A percentile compares a stretch with the other conserved stretches of the same genome.
Conservation (phyloP, 371 early-diverging fungal genomes). For the Basidiobolus meristosporus region DNA sequence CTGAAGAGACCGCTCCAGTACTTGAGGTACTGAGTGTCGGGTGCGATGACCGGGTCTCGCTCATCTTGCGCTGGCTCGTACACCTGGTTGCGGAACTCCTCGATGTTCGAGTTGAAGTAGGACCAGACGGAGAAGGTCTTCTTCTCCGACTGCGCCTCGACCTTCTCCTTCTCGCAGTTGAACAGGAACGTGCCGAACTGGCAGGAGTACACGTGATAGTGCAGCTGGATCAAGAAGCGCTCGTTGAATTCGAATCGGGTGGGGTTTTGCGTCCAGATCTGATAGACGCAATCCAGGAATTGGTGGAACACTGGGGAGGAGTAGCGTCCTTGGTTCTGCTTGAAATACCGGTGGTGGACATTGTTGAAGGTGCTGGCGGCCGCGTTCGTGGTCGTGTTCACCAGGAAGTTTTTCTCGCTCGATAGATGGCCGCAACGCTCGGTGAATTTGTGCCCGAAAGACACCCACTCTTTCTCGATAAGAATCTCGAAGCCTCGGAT, state of each 20-base stretch:
- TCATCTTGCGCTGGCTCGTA: constrained; percentile 24
- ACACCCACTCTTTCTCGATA: constrained; percentile 91
- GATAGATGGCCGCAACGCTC: constrained; percentile 81
- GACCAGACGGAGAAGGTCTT: constrained; percentile 64
- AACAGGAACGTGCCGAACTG: constrained; percentile 87
- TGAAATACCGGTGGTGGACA: constrained; percentile 47
- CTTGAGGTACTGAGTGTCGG: constrained; percentile 32
- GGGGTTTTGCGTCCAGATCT: constrained; percentile 72
- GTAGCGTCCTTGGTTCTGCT: constrained; percentile 18
- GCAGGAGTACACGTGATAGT: constrained; percentile 70
- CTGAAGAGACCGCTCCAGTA: constrained; percentile 58
- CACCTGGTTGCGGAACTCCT: constrained; percentile 21
- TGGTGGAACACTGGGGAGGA: constrained; percentile 74
- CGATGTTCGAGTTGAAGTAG: constrained; percentile 34
- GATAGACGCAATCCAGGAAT: constrained; percentile 87
- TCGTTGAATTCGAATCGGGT: constrained; percentile 86
- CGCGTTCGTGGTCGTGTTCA: constrained; percentile 20
- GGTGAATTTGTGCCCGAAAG: constrained; percentile 89
- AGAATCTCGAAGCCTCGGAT: constrained; percentile 73
- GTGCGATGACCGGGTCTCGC: constrained; percentile 30
- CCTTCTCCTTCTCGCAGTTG: constrained; percentile 68
- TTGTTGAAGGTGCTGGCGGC: constrained; percentile 45
- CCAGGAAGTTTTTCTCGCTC: constrained; percentile 47
- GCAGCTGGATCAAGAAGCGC: constrained; percentile 51
- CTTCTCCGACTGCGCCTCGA: constrained; percentile 11